Evolutionary conservation across 306 rosid species (phyloP).

Genomic region (Ochetophila trinervis): DNA sequence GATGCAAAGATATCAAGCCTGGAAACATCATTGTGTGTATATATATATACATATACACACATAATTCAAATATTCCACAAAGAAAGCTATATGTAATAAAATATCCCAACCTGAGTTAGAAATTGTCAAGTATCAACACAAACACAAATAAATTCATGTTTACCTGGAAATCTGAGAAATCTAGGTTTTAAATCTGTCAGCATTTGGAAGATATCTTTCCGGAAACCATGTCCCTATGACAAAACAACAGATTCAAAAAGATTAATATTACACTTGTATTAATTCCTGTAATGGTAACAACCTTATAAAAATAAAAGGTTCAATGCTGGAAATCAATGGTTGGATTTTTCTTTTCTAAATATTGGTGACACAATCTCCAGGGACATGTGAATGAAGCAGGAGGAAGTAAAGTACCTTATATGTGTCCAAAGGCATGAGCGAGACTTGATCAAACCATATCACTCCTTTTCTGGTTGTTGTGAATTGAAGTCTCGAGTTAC

Average conservation of each 20-base stretch:
- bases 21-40: neutral
- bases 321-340: too few species aligned
- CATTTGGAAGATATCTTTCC: slow-evolving; percentile 65
- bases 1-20: neutral
- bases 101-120: slow-evolving; percentile 7
- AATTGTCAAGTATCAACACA: slow-evolving; percentile 3
- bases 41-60: too few species aligned
- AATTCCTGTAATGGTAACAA: neutral
- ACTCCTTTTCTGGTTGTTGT: slow-evolving; percentile 42
- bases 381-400: neutral
- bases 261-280: neutral
- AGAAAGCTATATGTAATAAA: neutral
- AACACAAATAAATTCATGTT: slow-evolving; percentile 7
- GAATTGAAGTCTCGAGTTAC: slow-evolving; percentile 49
- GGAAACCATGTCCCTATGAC: slow-evolving; percentile 82
- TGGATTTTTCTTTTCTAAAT: neutral
- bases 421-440: slow-evolving; percentile 54
- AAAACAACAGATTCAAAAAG: slow-evolving; percentile 26
- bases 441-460: slow-evolving; percentile 63
- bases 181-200: slow-evolving; percentile 56
- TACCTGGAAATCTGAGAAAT: slow-evolving; percentile 92
- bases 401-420: slow-evolving; percentile 34
- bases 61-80: neutral
- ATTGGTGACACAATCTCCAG: neutral
- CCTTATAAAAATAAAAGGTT: neutral